phyloP scores from a whole-genome alignment of 352 stramenopile species.

The Globisporangium iwayamae region DNA sequence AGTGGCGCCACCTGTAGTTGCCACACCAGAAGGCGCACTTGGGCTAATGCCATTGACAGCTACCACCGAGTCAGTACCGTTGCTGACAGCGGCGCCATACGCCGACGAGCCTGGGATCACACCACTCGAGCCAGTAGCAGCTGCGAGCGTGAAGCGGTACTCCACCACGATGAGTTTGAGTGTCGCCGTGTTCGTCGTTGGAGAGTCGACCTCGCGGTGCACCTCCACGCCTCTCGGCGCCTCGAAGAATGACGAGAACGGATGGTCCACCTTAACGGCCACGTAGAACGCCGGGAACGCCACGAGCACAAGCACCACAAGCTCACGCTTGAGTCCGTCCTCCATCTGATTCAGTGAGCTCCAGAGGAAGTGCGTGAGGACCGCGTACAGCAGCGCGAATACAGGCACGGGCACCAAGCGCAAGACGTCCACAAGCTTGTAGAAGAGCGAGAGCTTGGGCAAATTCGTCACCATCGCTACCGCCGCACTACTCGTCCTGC shows the following conservation, averaged over 20 bases:
- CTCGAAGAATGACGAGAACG: conserved; percentile 61
- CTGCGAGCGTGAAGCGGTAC: conserved; percentile 47
- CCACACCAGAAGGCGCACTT: not conserved
- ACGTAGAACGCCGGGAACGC: conserved; percentile 64
- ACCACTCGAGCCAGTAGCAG: not conserved
- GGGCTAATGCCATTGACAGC: not conserved
- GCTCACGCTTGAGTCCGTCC: conserved; percentile 41
- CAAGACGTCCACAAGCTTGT: conserved; percentile 34
- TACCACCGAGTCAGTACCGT: conserved; percentile 2
- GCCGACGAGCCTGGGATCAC: not conserved
- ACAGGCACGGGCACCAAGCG: conserved; percentile 53
- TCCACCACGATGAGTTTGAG: conserved; percentile 77
- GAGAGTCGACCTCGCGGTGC: conserved; percentile 12
- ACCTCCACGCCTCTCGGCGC: conserved; percentile 21
- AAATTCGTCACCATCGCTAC: not conserved
- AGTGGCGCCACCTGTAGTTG: not conserved
- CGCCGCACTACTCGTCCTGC: not conserved
- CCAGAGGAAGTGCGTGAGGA: conserved; percentile 63
- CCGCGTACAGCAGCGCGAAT: conserved; percentile 73
- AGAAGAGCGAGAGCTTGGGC: conserved; percentile 28
- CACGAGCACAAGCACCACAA: conserved; percentile 59
- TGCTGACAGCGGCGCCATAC: conserved; percentile 1
- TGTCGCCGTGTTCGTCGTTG: conserved; percentile 24
- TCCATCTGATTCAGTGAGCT: conserved; percentile 32
- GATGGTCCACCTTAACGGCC: conserved; percentile 69